phyloP scores from a whole-genome alignment of 2,329 filamentous ascomycete species.

The Beauveria sp. region DNA sequence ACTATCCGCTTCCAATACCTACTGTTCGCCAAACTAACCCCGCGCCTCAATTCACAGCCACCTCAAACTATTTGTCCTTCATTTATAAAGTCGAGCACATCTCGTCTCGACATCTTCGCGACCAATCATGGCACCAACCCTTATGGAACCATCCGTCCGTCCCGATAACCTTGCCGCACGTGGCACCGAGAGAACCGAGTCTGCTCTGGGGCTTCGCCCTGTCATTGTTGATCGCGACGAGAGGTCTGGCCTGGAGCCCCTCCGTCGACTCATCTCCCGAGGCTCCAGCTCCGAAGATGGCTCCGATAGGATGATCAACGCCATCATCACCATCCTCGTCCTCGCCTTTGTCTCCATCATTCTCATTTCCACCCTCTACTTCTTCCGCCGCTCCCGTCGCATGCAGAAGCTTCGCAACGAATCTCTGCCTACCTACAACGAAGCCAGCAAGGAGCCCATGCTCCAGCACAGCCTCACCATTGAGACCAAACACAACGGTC shows the following conservation, averaged over 20 bases:
- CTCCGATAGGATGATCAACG: conserved; percentile 59
- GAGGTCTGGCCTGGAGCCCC: conserved; percentile 7
- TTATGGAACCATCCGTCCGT: conserved; percentile 8
- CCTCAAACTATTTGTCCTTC: conserved; percentile 17
- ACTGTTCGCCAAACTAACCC: not conserved
- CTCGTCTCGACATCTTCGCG: conserved; percentile 14
- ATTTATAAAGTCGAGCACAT: conserved; percentile 11
- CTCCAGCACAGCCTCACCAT: conserved; percentile 51
- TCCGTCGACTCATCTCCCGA: conserved; percentile 8
- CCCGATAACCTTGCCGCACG: conserved; percentile 2
- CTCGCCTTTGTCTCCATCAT: conserved; percentile 67
- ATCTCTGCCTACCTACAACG: conserved; percentile 63
- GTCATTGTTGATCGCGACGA: conserved; percentile 7
- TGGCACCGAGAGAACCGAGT: not conserved
- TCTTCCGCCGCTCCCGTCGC: conserved; percentile 59
- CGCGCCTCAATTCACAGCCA: not conserved
- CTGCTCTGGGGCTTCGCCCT: conserved; percentile 3
- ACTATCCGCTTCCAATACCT: not conserved
- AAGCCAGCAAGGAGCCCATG: conserved; percentile 40
- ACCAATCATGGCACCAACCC: conserved; percentile 10
- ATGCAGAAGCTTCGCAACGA: conserved; percentile 41
- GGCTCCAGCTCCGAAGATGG: conserved; percentile 32
- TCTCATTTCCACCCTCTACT: conserved; percentile 59
- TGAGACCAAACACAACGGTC: conserved; percentile 46
- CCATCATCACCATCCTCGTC: conserved; percentile 72